Base-by-base conservation (phyloP, 2,329 filamentous ascomycete species). In the Fusarium austroafricanum region DNA sequence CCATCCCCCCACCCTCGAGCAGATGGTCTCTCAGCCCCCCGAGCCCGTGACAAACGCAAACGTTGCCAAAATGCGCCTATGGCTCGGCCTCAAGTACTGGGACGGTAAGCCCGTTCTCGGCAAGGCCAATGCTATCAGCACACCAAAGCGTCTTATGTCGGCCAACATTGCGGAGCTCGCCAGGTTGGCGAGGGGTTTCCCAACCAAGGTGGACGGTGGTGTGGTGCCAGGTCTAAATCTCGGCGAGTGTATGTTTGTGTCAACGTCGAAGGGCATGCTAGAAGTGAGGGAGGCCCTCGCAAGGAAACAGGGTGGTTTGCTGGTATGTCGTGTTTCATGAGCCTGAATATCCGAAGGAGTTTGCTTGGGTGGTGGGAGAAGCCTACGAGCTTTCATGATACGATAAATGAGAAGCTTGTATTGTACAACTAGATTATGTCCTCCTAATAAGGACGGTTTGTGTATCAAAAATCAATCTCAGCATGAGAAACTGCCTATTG, bases 41-140 rank as follows among this genome's bases (percentile, higher is more conserved):
- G 86, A 87, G 65, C 83, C 82, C 15, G 84, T 92, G 58, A 93
- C 90, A 46, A 83, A 84, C 65, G 83, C 83, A 73, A 97, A 96
- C 79, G 87, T 93, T 37, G 87, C 93, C 6, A 85, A 83, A 38
- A 86, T 92, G 76, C 86, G 94, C 62, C 82, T 97, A 70, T 97
- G 94, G 94, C 80, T 97, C 14, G 93, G 93, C 2, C 82, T 97
- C 74, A 97, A 97, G 82, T 97, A 97, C 86, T 92, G 88, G 87
- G 89, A 94, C 71, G 91, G 91, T 75, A 84, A 90, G 78, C 93
- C 94, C 8, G 93, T 97, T 21, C 81, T 97, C 70, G 84, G 83
- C 65, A 85, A 87, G 68, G 85, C 95, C 74, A 78, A 80, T 47
- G 78, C 91, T 75, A 83, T 97, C 62, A 91, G 87, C 75, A 95